Evolutionary conservation across 164 flowering plant genomes (phyloP).

Genomic region (Warburgia ugandensis): DNA sequence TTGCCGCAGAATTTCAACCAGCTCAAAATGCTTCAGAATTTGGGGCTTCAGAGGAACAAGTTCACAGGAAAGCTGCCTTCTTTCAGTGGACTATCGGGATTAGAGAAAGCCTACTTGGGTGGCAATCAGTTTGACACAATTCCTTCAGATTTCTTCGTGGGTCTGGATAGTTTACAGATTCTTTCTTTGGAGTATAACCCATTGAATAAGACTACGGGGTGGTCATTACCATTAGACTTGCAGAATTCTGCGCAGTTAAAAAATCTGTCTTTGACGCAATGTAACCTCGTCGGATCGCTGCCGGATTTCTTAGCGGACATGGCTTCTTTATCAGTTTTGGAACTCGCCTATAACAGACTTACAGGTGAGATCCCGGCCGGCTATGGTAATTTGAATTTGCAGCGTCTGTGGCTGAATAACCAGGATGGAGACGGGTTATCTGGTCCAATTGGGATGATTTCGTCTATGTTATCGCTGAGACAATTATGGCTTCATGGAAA

Average conservation of each 20-base stretch:
- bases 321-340: conserved; percentile 38
- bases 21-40: conserved; percentile 41
- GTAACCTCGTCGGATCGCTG: conserved; percentile 51
- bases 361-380: conserved; percentile 53
- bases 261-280: conserved; percentile 36
- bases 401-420: conserved; percentile 61
- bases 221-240: conserved; percentile 52
- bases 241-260: conserved; percentile 40
- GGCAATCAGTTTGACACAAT: conserved; percentile 57
- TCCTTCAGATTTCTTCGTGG: conserved; percentile 61
- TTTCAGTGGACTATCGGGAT: conserved; percentile 54
- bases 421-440: conserved; percentile 43
- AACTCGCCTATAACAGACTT: conserved; percentile 40
- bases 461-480: conserved; percentile 40
- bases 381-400: conserved; percentile 40
- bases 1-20: conserved; percentile 61
- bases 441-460: conserved; percentile 55
- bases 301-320: conserved; percentile 56
- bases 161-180: conserved; percentile 40
- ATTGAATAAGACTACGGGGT: conserved; percentile 51
- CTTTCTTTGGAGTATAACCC: conserved; percentile 68
- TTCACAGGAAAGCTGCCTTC: conserved; percentile 60
- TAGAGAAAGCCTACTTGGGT: conserved; percentile 59
- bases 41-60: conserved; percentile 65
- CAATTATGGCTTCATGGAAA: conserved; percentile 75